Evolutionary conservation across 345 rosid genomes (phyloP), one percentile per base, ranked within the genome.

Genomic region (Brassica incana): DNA sequence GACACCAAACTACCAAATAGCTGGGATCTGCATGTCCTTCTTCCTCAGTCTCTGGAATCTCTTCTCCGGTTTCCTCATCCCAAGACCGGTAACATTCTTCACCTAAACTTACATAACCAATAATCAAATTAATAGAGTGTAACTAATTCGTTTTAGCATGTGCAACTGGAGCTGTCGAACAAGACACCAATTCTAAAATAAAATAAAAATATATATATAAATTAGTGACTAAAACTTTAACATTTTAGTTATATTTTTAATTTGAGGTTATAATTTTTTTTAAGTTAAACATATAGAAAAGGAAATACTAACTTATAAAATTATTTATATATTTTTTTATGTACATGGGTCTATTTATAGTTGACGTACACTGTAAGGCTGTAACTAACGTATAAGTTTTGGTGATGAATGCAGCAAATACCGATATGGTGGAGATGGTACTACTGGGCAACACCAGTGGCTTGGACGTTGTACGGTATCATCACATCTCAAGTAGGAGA

Each of bases 351-450:
- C 45, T 8, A 5, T 38, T 38, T 38, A 38, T 38, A 38, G 43
- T 38, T 38, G 43, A 38, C 43, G 43, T 36, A 0, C 43, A 18
- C 2, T 38, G 29, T 27, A 27, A 27, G 29, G 29, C 29, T 27
- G 50, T 43, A 43, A 10, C 50, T 43, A 43, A 43, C 50, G 14
- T 43, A 4, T 52, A 64, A 35, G 16, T 45, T 70, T 10, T 52
- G 10, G 18, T 32, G 65, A 30, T 36, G 5, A 64, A 45, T 10
- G 83, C 86, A 89, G 97, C 88, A 77, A 86, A 85, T 91, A 23
- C 98, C 97, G 0, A 61, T 87, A n/a, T 91, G 97, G 98, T 94
- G 97, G 97, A 90, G 95, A 78, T 91, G 98, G 98, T 90, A 90
- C 71, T 89, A 93, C 74, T 93, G 97, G 92, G 85, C 75, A 29